Evolutionary conservation across 2,329 filamentous ascomycete genomes (phyloP).

Genomic region (Arthrobotrys musiformis): DNA sequence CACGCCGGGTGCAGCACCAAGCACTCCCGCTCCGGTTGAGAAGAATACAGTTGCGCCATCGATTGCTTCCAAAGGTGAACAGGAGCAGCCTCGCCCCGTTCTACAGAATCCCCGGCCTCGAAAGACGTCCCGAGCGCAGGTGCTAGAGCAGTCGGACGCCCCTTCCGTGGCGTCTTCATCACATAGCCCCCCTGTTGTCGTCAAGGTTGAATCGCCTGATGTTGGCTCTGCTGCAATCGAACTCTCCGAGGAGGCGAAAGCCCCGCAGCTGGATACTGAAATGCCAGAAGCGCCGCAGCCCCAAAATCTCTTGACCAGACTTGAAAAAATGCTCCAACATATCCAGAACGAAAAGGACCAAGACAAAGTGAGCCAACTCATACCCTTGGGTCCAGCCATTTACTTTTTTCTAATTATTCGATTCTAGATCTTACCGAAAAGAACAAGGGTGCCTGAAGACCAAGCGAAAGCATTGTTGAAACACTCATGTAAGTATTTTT

Average conservation of each 20-base stretch:
- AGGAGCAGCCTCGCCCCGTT: background rate
- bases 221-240: background rate
- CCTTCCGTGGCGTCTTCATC: background rate
- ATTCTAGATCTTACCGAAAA: constrained; percentile 23
- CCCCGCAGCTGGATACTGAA: background rate
- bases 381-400: background rate
- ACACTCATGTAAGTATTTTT: background rate
- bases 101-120: background rate
- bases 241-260: background rate
- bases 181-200: background rate
- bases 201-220: background rate
- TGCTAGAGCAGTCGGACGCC: background rate
- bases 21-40: background rate
- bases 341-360: constrained; percentile 10
- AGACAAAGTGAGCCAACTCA: constrained; percentile 17
- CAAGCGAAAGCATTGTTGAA: constrained; percentile 29
- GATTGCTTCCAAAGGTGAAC: background rate
- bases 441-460: constrained; percentile 30
- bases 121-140: background rate
- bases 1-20: background rate
- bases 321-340: background rate
- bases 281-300: background rate
- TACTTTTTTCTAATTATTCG: background rate
- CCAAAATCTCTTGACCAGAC: constrained; percentile 5
- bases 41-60: background rate